Evolutionary conservation across 768 basidiomycete species (phyloP), one percentile per base, ranked within the genome.

Genomic region (Collybia mongolica): DNA sequence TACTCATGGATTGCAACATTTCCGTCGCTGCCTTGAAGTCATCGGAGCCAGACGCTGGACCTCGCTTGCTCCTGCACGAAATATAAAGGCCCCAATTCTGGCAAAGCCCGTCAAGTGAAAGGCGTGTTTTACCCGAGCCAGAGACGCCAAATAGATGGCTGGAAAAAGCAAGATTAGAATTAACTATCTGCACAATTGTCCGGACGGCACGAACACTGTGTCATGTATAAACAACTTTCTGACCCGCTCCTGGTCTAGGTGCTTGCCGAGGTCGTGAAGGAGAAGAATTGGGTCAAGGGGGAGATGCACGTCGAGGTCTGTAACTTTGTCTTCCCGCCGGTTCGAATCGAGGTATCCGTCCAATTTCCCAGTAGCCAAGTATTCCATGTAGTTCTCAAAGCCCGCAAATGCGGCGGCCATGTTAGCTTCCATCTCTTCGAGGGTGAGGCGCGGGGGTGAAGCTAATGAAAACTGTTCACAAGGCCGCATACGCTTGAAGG

Each of bases 241-340:
- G 35, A 53, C 44, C 41, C 47, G 47, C 32, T 23, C 37, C 42
- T 43, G 23, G 42, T 43, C 42, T 43, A 26, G 23, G 12, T 43
- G 12, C 42, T 26, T 55, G 40, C 54, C 51, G 14, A 55, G 51
- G 45, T 55, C 28, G 39, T 52, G 54, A 28, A 55, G 36, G 42
- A 55, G 54, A 55, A 55, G 54, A 43, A 36, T 48, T 32, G 46
- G 37, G 19, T 35, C 18, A 3, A 14, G 14, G 17, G 46, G 54
- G 9, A 41, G 22, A 19, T 19, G 17, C 14, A 52, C 28, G 44
- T 36, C 45, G 18, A 36, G 12, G 23, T 18, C 39, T 39, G 28
- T 28, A 42, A 28, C 28, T 23, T 46, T 38, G 39, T 46, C 50
- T 36, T 54, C 44, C 38, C 14, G 50, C 42, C 45, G 50, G 42